Conservation (phyloP, 495 filamentous ascomycete genomes). For the Aspergillus affinis region DNA sequence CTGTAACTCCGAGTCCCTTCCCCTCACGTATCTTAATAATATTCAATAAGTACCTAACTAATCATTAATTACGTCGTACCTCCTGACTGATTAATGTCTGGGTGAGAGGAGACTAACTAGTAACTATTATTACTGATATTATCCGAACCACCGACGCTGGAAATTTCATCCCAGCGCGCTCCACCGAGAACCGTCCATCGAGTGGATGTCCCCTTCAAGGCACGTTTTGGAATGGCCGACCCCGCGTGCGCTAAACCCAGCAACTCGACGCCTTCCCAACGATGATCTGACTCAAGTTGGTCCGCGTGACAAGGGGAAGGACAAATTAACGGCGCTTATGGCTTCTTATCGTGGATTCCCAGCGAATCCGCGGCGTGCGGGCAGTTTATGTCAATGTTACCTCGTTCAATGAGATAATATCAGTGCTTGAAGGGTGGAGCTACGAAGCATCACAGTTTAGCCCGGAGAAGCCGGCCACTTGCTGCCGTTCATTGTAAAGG, state of each 20-base stretch:
- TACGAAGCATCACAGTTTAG: neutral
- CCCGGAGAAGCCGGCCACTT: neutral
- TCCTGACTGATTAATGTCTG: neutral
- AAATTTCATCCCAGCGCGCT: constrained; percentile 6
- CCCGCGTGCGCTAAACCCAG: constrained; percentile 8
- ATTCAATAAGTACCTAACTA: neutral
- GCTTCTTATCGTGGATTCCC: neutral
- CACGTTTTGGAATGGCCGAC: constrained; percentile 7
- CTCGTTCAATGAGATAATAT: neutral
- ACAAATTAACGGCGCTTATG: neutral
- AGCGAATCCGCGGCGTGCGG: neutral
- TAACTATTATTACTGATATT: constrained; percentile 3
- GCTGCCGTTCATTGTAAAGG: neutral
- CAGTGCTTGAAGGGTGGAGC: neutral
- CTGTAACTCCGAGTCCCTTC: neutral
- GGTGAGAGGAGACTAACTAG: neutral
- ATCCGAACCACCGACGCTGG: constrained; percentile 14
- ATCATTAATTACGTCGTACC: neutral
- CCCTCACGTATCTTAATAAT: neutral
- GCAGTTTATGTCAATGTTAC: neutral
- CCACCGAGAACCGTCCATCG: constrained; percentile 12
- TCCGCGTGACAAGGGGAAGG: neutral
- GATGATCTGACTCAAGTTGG: constrained; percentile 1
- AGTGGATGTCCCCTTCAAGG: constrained; percentile 7
- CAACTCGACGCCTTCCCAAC: constrained; percentile 4